Conservation (phyloP, 2,329 filamentous ascomycete species). For the Zymoseptoria passerinii region DNA sequence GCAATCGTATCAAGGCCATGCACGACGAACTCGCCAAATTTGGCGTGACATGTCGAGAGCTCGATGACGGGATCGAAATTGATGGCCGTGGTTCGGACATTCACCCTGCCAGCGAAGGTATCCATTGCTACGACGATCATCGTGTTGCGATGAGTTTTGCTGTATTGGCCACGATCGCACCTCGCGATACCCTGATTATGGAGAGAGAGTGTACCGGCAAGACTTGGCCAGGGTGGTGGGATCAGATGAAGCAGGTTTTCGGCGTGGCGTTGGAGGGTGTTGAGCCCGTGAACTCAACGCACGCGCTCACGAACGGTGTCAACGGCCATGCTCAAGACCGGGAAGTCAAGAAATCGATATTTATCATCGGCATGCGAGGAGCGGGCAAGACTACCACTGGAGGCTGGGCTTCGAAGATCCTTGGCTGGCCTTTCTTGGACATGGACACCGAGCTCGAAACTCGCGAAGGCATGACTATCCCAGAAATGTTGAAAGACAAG, state of each 20-base stretch:
- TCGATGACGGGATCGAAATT: constrained; percentile 87
- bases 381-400: constrained; percentile 94
- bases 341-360: constrained; percentile 59
- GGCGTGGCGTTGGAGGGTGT: constrained; percentile 66
- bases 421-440: constrained; percentile 73
- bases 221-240: constrained; percentile 99
- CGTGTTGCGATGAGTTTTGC: constrained; percentile 98
- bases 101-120: constrained; percentile 51
- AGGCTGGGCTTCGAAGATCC: constrained; percentile 67
- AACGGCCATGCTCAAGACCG: constrained; percentile 27
- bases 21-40: constrained; percentile 90
- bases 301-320: constrained; percentile 26
- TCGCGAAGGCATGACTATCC: constrained; percentile 65
- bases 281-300: constrained; percentile 39
- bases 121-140: constrained; percentile 96
- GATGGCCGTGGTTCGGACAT: constrained; percentile 49
- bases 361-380: constrained; percentile 95
- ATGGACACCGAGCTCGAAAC: constrained; percentile 80
- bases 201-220: constrained; percentile 93
- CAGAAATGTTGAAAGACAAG: constrained; percentile 66
- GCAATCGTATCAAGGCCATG: constrained; percentile 94
- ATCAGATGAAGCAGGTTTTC: constrained; percentile 72
- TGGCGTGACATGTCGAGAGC: constrained; percentile 73
- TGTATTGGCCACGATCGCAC: constrained; percentile 67
- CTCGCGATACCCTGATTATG: constrained; percentile 64